Conservation (phyloP, 2,329 filamentous ascomycete species). For the Paecilomyces sp. region DNA sequence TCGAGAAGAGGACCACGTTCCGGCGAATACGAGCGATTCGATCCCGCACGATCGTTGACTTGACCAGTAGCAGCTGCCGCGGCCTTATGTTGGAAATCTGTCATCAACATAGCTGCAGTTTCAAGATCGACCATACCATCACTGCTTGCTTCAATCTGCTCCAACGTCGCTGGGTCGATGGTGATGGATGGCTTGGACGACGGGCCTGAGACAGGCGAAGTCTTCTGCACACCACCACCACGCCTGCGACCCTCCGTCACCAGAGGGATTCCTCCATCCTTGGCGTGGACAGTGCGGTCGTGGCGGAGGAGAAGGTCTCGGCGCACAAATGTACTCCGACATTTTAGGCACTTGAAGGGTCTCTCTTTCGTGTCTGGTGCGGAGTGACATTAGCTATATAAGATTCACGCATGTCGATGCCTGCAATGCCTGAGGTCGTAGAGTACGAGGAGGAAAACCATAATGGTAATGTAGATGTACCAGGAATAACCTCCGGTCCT, state of each 20-base stretch:
- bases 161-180: conserved; percentile 77
- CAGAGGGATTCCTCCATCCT: conserved; percentile 89
- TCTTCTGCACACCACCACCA: conserved; percentile 34
- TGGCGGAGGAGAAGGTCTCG: conserved; percentile 93
- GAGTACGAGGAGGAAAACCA: background rate
- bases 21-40: conserved; percentile 63
- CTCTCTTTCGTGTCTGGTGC: conserved; percentile 89
- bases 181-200: conserved; percentile 72
- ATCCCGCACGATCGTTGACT: conserved; percentile 39
- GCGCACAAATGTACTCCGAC: conserved; percentile 94
- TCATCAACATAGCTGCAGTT: conserved; percentile 96
- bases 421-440: background rate
- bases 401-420: background rate
- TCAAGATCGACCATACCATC: conserved; percentile 93
- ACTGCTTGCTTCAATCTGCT: conserved; percentile 86
- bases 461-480: background rate
- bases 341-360: conserved; percentile 98
- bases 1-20: conserved; percentile 68
- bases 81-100: conserved; percentile 94
- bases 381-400: conserved; percentile 3
- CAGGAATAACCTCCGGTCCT: background rate
- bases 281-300: conserved; percentile 96
- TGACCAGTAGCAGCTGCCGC: conserved; percentile 56
- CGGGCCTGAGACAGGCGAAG: conserved; percentile 42
- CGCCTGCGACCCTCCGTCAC: conserved; percentile 86